Percentiles rank a stretch among this genome's conserved stretches.
Conservation (phyloP, 352 stramenopile genomes). For the Pythium coloratum region DNA sequence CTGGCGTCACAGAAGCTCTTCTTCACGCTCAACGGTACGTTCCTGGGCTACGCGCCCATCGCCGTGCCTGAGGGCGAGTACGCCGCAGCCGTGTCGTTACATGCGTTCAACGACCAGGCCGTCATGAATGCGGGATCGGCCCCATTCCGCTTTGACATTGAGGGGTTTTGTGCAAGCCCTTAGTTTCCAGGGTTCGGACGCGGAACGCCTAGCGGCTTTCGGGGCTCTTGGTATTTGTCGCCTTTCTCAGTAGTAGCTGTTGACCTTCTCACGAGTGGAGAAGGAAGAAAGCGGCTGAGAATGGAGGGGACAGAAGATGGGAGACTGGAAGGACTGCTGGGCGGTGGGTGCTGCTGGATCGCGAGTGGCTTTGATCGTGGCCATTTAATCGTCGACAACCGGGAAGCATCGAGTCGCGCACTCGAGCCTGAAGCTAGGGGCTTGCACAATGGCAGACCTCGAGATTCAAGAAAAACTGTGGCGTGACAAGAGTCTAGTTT, state of each 20-base stretch:
- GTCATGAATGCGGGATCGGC: slow-evolving; percentile 71
- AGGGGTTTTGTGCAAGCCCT: slow-evolving; percentile 89
- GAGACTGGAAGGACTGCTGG: neutral
- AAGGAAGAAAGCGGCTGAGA: neutral
- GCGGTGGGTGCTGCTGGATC: slow-evolving; percentile 16
- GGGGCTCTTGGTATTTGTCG: slow-evolving; percentile 1
- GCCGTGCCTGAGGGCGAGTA: slow-evolving; percentile 57
- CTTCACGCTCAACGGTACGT: slow-evolving; percentile 76
- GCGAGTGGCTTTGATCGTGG: slow-evolving; percentile 12
- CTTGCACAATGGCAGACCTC: slow-evolving; percentile 29
- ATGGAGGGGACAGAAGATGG: neutral
- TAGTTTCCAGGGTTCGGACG: slow-evolving; percentile 32
- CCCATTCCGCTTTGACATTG: slow-evolving; percentile 81
- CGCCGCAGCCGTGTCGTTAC: slow-evolving; percentile 74
- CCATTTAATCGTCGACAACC: slow-evolving; percentile 15
- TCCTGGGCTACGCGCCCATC: slow-evolving; percentile 52
- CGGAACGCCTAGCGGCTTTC: slow-evolving; percentile 11
- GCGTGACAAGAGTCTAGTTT: slow-evolving; percentile 11
- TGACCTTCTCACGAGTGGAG: neutral
- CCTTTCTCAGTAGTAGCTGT: neutral
- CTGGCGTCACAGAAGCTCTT: slow-evolving; percentile 53
- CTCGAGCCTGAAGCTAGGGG: slow-evolving; percentile 29
- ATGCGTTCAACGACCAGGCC: slow-evolving; percentile 70
- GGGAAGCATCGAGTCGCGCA: slow-evolving; percentile 26
- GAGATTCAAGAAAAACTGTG: slow-evolving; percentile 27